Percentiles rank a stretch among this genome's conserved stretches.
Evolutionary conservation across 176 grass and related monocot genomes (phyloP).

Genomic region (Saccharum spontaneum): DNA sequence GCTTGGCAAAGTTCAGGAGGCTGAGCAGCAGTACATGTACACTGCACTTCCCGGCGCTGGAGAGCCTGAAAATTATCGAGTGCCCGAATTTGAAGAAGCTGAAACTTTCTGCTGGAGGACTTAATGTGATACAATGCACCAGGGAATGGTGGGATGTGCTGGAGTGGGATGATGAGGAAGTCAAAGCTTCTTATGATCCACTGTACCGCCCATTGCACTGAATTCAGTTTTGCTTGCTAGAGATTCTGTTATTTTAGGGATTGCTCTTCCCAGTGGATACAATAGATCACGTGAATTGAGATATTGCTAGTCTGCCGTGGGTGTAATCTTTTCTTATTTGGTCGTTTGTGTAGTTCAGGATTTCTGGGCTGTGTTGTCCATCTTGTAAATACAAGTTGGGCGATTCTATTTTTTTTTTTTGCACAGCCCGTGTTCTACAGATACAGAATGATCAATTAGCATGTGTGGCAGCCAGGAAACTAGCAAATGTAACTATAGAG

Average conservation of each 20-base stretch:
- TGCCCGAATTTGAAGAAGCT: slow-evolving; percentile 71
- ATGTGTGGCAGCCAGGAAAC: slow-evolving; percentile 2
- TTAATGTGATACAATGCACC: slow-evolving; percentile 51
- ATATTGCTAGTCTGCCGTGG: not conserved
- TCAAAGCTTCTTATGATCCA: slow-evolving; percentile 50
- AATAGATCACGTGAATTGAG: not conserved
- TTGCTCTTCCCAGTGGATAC: not conserved
- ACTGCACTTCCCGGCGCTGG: slow-evolving; percentile 53
- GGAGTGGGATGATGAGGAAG: slow-evolving; percentile 79
- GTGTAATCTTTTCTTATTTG: not conserved
- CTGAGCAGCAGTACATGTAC: slow-evolving; percentile 49
- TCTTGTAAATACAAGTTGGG: slow-evolving; percentile 6
- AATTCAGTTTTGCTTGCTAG: not conserved
- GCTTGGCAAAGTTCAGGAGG: slow-evolving; percentile 49
- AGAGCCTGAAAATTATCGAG: slow-evolving; percentile 63
- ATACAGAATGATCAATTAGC: not conserved
- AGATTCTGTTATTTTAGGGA: not conserved
- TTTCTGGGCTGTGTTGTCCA: slow-evolving; percentile 27
- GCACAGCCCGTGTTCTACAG: not conserved
- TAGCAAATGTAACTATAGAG: not conserved
- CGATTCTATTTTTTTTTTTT: slow-evolving; percentile 1
- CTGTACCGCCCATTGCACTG: slow-evolving; percentile 42
- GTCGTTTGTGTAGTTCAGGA: slow-evolving; percentile 17
- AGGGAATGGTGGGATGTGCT: slow-evolving; percentile 69
- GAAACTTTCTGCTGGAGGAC: slow-evolving; percentile 38